Evolutionary conservation across 306 rosid species (phyloP).

Genomic region (Dicorynia guianensis): DNA sequence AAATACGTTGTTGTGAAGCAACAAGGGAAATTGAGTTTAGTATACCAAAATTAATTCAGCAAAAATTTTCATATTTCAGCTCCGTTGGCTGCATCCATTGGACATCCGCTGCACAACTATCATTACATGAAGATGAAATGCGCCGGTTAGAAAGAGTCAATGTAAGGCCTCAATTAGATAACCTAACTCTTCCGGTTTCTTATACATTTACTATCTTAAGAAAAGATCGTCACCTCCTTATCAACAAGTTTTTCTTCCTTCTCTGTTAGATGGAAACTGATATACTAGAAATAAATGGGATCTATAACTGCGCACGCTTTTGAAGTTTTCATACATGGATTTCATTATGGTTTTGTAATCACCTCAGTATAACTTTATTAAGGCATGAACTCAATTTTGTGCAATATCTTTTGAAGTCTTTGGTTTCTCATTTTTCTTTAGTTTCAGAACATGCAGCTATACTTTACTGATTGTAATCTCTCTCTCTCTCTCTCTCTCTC

Average conservation of each 20-base stretch:
- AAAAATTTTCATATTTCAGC: constrained; percentile 53
- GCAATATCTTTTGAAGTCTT: neutral
- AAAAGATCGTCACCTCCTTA: neutral
- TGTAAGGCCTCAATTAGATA: constrained; percentile 54
- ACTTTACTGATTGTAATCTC: neutral
- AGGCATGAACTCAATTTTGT: neutral
- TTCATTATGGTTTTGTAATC: constrained; percentile 5
- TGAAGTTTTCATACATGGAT: neutral
- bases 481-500: neutral
- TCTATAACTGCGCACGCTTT: neutral
- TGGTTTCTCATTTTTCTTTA: neutral
- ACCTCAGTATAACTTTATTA: neutral
- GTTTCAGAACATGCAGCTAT: neutral
- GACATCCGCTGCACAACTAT: constrained; percentile 96
- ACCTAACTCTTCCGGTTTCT: constrained; percentile 28
- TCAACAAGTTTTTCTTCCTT: neutral
- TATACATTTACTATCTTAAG: neutral
- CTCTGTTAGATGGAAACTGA: constrained; percentile 35
- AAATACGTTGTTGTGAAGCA: constrained; percentile 8
- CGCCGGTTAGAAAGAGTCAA: constrained; percentile 96
- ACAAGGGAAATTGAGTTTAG: constrained; percentile 4
- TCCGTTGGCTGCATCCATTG: constrained; percentile 99
- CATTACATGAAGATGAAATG: constrained; percentile 97
- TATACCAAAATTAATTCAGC: constrained; percentile 19
- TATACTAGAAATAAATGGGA: constrained; percentile 13